Percentiles rank a stretch among this genome's conserved stretches.
Evolutionary conservation across 345 rosid genomes (phyloP).

Genomic region (Eucalyptus curtisii): DNA sequence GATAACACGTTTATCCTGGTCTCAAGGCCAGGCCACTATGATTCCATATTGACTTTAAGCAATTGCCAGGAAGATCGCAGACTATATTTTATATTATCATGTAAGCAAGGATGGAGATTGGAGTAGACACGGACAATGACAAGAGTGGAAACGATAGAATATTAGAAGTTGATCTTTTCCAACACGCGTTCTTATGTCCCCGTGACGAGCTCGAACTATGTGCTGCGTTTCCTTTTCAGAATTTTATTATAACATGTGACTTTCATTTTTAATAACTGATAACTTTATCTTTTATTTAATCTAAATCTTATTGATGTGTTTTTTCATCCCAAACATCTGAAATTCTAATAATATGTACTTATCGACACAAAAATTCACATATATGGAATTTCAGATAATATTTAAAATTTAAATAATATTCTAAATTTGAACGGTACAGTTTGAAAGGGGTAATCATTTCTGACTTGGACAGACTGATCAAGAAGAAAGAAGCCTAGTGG

Average conservation of each 20-base stretch:
- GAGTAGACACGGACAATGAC: neutral
- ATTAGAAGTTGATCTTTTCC: neutral
- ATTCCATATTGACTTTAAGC: neutral
- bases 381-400: neutral
- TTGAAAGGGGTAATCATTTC: neutral
- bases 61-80: neutral
- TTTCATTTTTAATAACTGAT: neutral
- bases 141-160: neutral
- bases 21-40: neutral
- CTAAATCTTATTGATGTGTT: too few relatives aligned
- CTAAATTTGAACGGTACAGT: neutral
- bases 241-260: neutral
- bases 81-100: neutral
- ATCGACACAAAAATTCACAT: neutral
- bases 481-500: neutral
- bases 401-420: neutral
- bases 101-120: neutral
- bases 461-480: neutral
- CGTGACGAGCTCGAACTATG: neutral
- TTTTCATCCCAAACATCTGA: too few relatives aligned
- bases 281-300: too few relatives aligned
- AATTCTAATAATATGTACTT: neutral
- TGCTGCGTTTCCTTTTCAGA: neutral
- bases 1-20: neutral
- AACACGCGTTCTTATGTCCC: neutral